A percentile compares a stretch with the other conserved stretches of the same genome.
Conservation (phyloP, 495 filamentous ascomycete species). For the Podospora sp. region DNA sequence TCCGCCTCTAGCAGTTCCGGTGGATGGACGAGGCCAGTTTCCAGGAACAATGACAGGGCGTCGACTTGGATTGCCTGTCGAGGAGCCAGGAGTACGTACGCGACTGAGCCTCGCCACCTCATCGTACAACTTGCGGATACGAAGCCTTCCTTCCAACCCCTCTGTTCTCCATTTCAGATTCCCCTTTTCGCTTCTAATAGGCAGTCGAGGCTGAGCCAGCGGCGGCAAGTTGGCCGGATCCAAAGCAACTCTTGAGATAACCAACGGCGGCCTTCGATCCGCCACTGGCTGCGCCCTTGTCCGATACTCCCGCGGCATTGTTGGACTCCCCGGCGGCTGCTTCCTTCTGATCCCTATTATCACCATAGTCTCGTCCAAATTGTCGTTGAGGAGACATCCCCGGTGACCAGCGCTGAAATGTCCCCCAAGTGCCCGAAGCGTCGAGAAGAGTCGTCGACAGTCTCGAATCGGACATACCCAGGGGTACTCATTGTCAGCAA, state of each 20-base stretch:
- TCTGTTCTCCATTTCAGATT: background rate
- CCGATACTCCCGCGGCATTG: too few species aligned
- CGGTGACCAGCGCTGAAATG: constrained; percentile 34
- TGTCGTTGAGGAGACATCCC: constrained; percentile 27
- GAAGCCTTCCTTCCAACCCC: background rate
- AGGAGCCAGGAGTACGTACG: too few species aligned
- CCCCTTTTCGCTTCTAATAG: background rate
- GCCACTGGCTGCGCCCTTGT: too few species aligned
- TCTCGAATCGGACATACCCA: constrained; percentile 29
- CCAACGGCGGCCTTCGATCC: constrained; percentile 20
- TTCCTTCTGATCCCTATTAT: constrained; percentile 19
- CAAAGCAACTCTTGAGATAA: constrained; percentile 21
- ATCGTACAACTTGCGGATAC: too few species aligned
- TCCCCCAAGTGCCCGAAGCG: constrained; percentile 20
- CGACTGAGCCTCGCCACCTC: too few species aligned
- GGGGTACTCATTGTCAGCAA: constrained; percentile 6
- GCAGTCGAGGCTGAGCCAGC: background rate
- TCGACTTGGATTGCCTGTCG: too few species aligned
- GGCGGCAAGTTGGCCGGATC: constrained; percentile 18
- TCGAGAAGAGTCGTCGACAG: constrained; percentile 20
- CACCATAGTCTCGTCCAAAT: constrained; percentile 25
- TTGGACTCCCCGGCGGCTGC: too few species aligned
- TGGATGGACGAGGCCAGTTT: too few species aligned
- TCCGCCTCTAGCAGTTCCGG: too few species aligned
- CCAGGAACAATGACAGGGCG: too few species aligned